Conservation (phyloP, 2,329 filamentous ascomycete genomes). For the Xylariaceae sp. region DNA sequence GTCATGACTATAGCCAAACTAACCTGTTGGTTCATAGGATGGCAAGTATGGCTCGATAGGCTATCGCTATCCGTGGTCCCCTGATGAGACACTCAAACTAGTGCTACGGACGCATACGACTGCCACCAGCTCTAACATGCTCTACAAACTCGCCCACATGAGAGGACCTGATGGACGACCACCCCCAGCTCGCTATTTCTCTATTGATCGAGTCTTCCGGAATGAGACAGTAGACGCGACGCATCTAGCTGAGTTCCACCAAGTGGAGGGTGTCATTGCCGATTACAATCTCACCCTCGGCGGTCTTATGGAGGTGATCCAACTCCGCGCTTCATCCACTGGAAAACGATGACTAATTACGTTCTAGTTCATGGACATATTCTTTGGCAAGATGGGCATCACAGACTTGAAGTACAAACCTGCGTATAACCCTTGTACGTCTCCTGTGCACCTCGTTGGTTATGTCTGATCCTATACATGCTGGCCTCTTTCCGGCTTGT, state of each 20-base stretch:
- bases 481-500: no score
- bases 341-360: background rate
- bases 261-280: constrained; percentile 96
- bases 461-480: background rate
- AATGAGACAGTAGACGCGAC: constrained; percentile 97
- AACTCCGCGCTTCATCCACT: background rate
- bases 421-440: constrained; percentile 72
- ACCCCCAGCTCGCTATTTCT: constrained; percentile 84
- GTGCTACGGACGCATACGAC: constrained; percentile 96
- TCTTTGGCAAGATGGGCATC: constrained; percentile 96
- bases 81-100: constrained; percentile 75
- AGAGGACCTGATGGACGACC: constrained; percentile 62
- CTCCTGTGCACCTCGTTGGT: background rate
- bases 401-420: constrained; percentile 84
- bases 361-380: constrained; percentile 68
- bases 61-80: constrained; percentile 90
- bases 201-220: constrained; percentile 91
- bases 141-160: constrained; percentile 79
- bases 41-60: constrained; percentile 94
- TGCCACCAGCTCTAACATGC: constrained; percentile 80
- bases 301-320: constrained; percentile 64
- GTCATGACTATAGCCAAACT: constrained; percentile 1
- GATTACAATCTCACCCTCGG: constrained; percentile 91
- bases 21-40: constrained; percentile 28
- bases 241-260: constrained; percentile 95